Base-by-base conservation (phyloP, 495 filamentous ascomycete species). In the Xylaria intraflava region DNA sequence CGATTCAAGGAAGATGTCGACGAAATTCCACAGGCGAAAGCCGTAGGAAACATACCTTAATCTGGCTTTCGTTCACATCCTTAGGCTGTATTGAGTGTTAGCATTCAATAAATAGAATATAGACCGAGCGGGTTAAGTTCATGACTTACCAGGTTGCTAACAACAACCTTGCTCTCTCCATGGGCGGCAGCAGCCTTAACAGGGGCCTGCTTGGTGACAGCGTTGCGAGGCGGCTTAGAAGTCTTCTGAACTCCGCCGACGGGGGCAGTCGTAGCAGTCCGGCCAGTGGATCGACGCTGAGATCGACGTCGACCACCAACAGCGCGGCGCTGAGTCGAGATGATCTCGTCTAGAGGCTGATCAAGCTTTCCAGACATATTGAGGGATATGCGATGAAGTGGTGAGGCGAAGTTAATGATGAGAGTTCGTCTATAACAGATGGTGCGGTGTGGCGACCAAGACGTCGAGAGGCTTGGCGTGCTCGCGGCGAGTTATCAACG, bases 41-140 rank as follows among this genome's bases (percentile, higher is more conserved):
- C 72, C 75, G 72, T 77, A 73, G 78, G 86, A 83, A 89, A 97
- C 93, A 90, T 98, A 98, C 93, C 94, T 97, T 96, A 77, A 98
- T 90, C 83, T 89, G 87, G 71, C 67, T 74, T 77, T 96, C 93
- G 75, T 81, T 86, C 71, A 98, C 89, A 85, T 98, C 93, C 74
- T 81, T 78, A 67, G 93, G 93, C 90, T 97, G 58, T 14, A 36
- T 45, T 14, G 6, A 16, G 49, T 49, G 69, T 89, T 79, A 90
- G 83, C 52, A 43, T 45, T 0, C 0, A 17, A 22, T 14, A 29
- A 6, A 3, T 11, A 6, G 16, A 0, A 40, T 20, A 2, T 2
- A 46, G 24, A 16, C 12, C 9, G n/a, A 24, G 19, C 16, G 5
- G 7, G 33, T 14, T 17, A 9, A n/a, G 33, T 14, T 17, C 6